Conservation (phyloP, 2,329 filamentous ascomycete species). For the Fusarium odoratissimum region DNA sequence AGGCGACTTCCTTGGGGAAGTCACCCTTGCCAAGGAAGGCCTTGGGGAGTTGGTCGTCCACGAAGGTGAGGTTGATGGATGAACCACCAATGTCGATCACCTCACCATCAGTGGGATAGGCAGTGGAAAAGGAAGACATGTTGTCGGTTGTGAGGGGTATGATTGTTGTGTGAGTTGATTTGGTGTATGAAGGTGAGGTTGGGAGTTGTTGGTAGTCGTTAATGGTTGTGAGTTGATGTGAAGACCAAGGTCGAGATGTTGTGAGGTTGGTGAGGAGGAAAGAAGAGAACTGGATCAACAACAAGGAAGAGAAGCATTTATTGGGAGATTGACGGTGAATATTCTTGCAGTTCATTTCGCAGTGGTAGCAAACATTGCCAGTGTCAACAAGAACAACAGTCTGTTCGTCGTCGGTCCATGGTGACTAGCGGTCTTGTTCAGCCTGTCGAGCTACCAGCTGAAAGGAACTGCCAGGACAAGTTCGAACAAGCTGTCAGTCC, state of each 20-base stretch:
- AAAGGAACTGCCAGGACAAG: not conserved
- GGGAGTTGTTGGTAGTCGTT: too few relatives aligned
- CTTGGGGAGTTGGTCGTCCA: slow-evolving; percentile 27
- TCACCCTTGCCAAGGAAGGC: slow-evolving; percentile 33
- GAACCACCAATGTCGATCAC: slow-evolving; percentile 41
- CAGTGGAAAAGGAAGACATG: not conserved
- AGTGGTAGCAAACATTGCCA: not conserved
- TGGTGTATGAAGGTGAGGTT: too few relatives aligned
- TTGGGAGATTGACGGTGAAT: accelerated
- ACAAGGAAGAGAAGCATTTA: not conserved
- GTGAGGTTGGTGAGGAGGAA: not conserved
- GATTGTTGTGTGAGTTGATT: not conserved
- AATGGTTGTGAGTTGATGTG: not conserved
- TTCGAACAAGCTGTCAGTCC: accelerated
- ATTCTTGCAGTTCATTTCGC: accelerated
- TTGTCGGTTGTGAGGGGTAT: not conserved
- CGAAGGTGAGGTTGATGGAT: slow-evolving; percentile 8
- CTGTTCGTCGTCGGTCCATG: not conserved
- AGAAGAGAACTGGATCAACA: not conserved
- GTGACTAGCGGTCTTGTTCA: not conserved
- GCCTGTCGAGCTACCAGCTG: not conserved
- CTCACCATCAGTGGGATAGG: not conserved
- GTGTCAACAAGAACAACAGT: not conserved
- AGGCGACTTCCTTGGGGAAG: slow-evolving; percentile 46
- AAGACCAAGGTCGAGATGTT: not conserved